A percentile compares a stretch with the other conserved stretches of the same genome.
These are phyloP conservation scores for Adansonia grandidieri DNA, from an alignment of 441 rosid genomes.

Conservation along the genomic window DNA sequence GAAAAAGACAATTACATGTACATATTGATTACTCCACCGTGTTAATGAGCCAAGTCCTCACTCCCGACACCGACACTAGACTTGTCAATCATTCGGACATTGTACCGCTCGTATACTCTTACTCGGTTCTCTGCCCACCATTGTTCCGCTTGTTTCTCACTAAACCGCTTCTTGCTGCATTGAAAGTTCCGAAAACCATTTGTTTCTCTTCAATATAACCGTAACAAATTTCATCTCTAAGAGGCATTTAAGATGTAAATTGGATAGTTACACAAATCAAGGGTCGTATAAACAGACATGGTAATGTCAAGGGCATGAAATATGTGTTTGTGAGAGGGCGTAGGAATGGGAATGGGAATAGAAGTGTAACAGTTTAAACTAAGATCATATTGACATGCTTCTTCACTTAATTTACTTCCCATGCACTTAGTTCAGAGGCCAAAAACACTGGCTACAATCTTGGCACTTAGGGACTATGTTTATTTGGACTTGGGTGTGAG, in stretches of 20 bases:
- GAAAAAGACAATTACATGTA: conserved; percentile 42
- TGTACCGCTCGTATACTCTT: conserved; percentile 85
- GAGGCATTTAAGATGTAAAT: neutral
- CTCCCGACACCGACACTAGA: conserved; percentile 65
- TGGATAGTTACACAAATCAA: conserved; percentile 12
- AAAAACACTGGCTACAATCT: conserved; percentile 12
- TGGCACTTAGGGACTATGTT: neutral
- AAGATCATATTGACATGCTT: conserved; percentile 11
- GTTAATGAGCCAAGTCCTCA: conserved; percentile 69
- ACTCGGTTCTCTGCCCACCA: conserved; percentile 98
- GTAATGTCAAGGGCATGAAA: neutral
- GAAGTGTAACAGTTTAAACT: neutral
- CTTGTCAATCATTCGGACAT: conserved; percentile 75
- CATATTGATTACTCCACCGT: conserved; percentile 26
- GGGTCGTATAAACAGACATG: neutral
- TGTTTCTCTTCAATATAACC: neutral
- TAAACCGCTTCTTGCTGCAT: conserved; percentile 83
- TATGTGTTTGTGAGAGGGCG: neutral
- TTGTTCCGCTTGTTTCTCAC: conserved; percentile 92
- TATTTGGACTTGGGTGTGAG: no score
- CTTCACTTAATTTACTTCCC: conserved; percentile 6
- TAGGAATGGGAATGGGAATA: neutral
- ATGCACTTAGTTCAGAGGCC: neutral
- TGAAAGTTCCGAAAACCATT: conserved; percentile 22
- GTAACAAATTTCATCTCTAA: neutral